Conservation (phyloP, 2,329 filamentous ascomycete genomes). For the Diaporthe capsici region DNA sequence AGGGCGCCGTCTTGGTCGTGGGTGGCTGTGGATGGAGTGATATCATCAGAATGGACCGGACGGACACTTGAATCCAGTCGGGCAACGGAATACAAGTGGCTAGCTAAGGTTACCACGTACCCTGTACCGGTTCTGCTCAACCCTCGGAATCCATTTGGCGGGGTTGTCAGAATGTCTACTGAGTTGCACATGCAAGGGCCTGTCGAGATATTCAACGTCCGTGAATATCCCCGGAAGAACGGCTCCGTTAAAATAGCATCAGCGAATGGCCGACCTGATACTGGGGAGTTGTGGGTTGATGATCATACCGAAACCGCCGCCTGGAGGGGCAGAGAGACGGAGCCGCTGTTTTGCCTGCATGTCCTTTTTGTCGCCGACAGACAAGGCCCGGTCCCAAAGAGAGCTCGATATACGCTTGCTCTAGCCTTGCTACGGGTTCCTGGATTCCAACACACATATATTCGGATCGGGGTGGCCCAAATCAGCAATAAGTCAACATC, state of each 20-base stretch:
- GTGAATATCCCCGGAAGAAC: not conserved
- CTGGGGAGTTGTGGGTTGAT: not conserved
- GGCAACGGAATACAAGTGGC: not conserved
- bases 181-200: not conserved
- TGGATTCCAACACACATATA: not conserved
- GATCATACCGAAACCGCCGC: not conserved
- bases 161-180: not conserved
- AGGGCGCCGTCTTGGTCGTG: not conserved
- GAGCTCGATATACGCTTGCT: not conserved
- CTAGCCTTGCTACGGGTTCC: not conserved
- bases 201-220: not conserved
- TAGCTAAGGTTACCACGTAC: not conserved
- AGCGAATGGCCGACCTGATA: not conserved
- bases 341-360: not conserved
- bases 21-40: not conserved
- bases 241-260: fast-evolving
- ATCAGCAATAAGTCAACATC: not conserved
- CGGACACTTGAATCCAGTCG: not conserved
- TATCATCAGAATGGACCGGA: too few relatives aligned
- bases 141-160: not conserved
- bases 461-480: not conserved
- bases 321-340: not conserved
- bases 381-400: too few relatives aligned
- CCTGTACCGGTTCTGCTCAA: not conserved
- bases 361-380: not conserved